Conservation (phyloP, 2,329 filamentous ascomycete species). For the Aspergillus eucalypticola region DNA sequence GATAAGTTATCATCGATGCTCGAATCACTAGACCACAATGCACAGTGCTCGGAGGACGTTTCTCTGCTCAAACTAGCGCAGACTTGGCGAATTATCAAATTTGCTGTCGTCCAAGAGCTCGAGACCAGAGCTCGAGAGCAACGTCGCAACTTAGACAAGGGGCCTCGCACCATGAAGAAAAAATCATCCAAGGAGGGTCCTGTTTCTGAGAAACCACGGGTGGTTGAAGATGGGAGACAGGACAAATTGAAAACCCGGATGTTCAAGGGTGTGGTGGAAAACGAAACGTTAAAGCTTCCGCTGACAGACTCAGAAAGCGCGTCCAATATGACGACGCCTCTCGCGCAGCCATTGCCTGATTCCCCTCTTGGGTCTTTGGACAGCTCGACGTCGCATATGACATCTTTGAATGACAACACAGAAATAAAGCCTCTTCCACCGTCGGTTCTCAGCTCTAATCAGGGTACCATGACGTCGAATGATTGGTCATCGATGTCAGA, state of each 20-base stretch:
- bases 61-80: slow-evolving; percentile 56
- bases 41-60: slow-evolving; percentile 53
- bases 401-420: slow-evolving; percentile 35
- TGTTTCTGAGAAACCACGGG: slow-evolving; percentile 27
- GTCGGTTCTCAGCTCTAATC: slow-evolving; percentile 43
- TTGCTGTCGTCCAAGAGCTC: slow-evolving; percentile 53
- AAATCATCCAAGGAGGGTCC: slow-evolving; percentile 33
- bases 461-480: slow-evolving; percentile 29
- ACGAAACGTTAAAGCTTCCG: slow-evolving; percentile 31
- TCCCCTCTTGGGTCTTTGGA: slow-evolving; percentile 36
- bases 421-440: slow-evolving; percentile 47
- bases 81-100: slow-evolving; percentile 60
- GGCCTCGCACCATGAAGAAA: slow-evolving; percentile 25
- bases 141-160: slow-evolving; percentile 23
- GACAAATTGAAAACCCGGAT: slow-evolving; percentile 45
- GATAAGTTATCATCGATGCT: slow-evolving; percentile 37
- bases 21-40: slow-evolving; percentile 55
- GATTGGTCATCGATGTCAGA: slow-evolving; percentile 34
- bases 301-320: slow-evolving; percentile 49
- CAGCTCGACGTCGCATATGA: slow-evolving; percentile 31
- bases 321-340: slow-evolving; percentile 58
- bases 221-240: slow-evolving; percentile 33
- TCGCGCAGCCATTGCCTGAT: slow-evolving; percentile 52
- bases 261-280: slow-evolving; percentile 46
- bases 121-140: slow-evolving; percentile 41